Evolutionary conservation across 2,329 filamentous ascomycete species (phyloP), one percentile per base, ranked within the genome.

Genomic region (Bimuria novae-zelandiae): DNA sequence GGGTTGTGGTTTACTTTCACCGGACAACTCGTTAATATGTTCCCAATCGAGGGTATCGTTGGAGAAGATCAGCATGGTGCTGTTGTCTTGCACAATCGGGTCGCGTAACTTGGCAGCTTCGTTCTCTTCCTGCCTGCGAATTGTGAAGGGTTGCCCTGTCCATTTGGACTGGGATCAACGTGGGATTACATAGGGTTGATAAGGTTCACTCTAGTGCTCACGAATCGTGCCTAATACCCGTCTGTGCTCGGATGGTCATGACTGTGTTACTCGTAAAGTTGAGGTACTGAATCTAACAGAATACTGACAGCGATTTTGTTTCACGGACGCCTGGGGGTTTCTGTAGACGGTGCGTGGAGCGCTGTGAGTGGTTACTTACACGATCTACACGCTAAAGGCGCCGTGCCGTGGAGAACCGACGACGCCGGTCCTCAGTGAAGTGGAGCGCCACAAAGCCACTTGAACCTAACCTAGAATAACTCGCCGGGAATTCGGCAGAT

Each of bases 351-450:
- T 19, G 43, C 43, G 43, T 46, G 43, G 43, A 46, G 29, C n/a
- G 7, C 21, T 19, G 32, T 46, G 22, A 46, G 32, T 46, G 43
- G 43, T 25, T 19, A 25, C 10, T 27, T 16, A 36, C 14, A 33
- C 22, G 32, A 23, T 46, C 21, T 46, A 7, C 42, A 17, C 42
- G 42, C 42, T 44, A 44, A 33, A 23, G 21, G n/a, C 11, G n/a
- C 19, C 27, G 17, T 33, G 33, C 29, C 42, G 16, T 44, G 42
- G 42, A 33, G 42, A 35, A 25, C 42, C 42, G 42, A 44, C 19
- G 19, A 17, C 29, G 42, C 42, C 29, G 42, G 41, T 32, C 27
- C 29, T 8, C 16, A 7, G 11, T 32, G 10, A 16, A 22, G 17
- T 16, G 17, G 7, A n/a, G 12, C 17, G 42, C 30, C 42, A 22